A percentile compares a stretch with the other conserved stretches of the same genome.
These are phyloP conservation scores for Tilletia caries DNA, from an alignment of 1,284 basidiomycete species.

Conservation along the genomic window DNA sequence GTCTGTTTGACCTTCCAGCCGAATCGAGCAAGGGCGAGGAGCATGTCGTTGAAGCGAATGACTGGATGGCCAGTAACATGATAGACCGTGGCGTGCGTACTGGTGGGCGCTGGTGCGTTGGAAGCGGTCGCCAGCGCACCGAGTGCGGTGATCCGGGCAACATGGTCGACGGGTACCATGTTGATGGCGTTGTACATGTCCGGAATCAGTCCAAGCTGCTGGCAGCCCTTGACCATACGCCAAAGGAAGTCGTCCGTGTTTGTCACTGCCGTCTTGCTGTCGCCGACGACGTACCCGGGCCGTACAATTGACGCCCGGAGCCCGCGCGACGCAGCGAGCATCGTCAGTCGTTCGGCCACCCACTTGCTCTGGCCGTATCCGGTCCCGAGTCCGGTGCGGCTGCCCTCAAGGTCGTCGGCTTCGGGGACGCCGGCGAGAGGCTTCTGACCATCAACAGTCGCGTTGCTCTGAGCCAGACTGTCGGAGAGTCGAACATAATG, in stretches of 20 bases:
- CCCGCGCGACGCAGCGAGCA: slow-evolving; percentile 83
- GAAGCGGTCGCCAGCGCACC: slow-evolving; percentile 35
- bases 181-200: slow-evolving; percentile 98
- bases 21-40: slow-evolving; percentile 71
- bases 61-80: slow-evolving; percentile 84
- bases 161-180: slow-evolving; percentile 97
- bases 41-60: slow-evolving; percentile 84
- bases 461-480: slow-evolving; percentile 28
- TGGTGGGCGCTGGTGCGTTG: slow-evolving; percentile 12
- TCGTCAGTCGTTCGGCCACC: slow-evolving; percentile 92
- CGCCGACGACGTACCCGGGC: slow-evolving; percentile 93
- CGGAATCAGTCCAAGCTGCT: slow-evolving; percentile 89
- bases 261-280: slow-evolving; percentile 74
- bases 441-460: background rate
- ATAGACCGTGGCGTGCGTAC: slow-evolving; percentile 66
- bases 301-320: slow-evolving; percentile 83
- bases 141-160: slow-evolving; percentile 72
- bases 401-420: slow-evolving; percentile 84
- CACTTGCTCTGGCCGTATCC: slow-evolving; percentile 98
- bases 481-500: slow-evolving; percentile 86
- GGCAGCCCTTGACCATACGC: slow-evolving; percentile 94
- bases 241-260: slow-evolving; percentile 99
- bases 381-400: slow-evolving; percentile 70
- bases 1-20: slow-evolving; percentile 75
- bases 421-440: slow-evolving; percentile 71